Conservation (phyloP, 2,329 filamentous ascomycete species). For the Epichloe gansuensis region DNA sequence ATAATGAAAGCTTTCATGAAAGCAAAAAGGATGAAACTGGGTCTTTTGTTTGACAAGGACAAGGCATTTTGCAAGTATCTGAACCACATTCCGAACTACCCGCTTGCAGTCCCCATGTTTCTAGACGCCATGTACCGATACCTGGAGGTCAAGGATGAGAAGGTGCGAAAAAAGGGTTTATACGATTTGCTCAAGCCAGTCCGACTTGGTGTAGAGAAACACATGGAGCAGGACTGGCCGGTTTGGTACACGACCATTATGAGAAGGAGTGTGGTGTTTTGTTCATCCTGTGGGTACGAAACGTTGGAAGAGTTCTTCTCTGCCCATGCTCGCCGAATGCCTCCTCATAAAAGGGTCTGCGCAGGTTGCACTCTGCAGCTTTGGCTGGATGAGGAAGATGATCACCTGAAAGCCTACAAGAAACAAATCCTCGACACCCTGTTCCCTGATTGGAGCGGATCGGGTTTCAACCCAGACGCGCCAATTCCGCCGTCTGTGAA, state of each 20-base stretch:
- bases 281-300: slow-evolving; percentile 23
- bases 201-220: slow-evolving; percentile 13
- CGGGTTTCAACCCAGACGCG: slow-evolving; percentile 19
- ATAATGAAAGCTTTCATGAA: slow-evolving; percentile 24
- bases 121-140: slow-evolving; percentile 22
- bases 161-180: slow-evolving; percentile 9
- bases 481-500: slow-evolving; percentile 12
- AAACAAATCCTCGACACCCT: slow-evolving; percentile 10
- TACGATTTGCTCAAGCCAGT: slow-evolving; percentile 24
- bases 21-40: slow-evolving; percentile 16
- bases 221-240: slow-evolving; percentile 10
- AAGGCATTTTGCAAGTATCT: slow-evolving; percentile 20
- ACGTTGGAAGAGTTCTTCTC: slow-evolving; percentile 20
- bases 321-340: neutral
- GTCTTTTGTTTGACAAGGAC: slow-evolving; percentile 17
- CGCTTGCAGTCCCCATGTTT: slow-evolving; percentile 17
- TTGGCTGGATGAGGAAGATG: slow-evolving; percentile 16
- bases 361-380: slow-evolving; percentile 18
- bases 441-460: slow-evolving; percentile 15
- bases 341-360: slow-evolving; percentile 13
- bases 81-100: slow-evolving; percentile 16
- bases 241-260: slow-evolving; percentile 15
- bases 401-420: slow-evolving; percentile 16
- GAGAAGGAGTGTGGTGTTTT: slow-evolving; percentile 15
- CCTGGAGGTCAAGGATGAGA: neutral